Evolutionary conservation across 768 basidiomycete genomes (phyloP).

Genomic region (Xerocomus spinulosus): DNA sequence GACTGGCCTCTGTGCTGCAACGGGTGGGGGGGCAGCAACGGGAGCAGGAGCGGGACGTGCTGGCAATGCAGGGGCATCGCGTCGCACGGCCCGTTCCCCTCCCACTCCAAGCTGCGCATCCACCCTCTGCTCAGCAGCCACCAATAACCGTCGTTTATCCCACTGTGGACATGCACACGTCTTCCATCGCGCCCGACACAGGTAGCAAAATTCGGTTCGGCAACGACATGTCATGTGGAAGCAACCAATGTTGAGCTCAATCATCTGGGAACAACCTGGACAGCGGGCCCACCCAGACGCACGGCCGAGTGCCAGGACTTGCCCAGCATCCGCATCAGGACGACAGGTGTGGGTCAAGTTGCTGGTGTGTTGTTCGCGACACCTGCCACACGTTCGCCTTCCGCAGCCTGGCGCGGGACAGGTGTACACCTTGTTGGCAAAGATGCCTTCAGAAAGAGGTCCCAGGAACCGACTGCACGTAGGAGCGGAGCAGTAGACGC

Average conservation of each 20-base stretch:
- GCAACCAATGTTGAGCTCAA: conserved; percentile 37
- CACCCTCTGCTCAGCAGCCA: conserved; percentile 45
- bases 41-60: conserved; percentile 1
- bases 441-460: conserved; percentile 20
- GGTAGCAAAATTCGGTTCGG: conserved; percentile 37
- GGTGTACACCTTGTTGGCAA: conserved; percentile 18
- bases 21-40: background rate
- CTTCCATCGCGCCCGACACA: conserved; percentile 59
- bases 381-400: conserved; percentile 22
- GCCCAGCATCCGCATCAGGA: conserved; percentile 20
- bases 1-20: background rate
- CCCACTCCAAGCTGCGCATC: conserved; percentile 32
- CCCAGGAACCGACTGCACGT: conserved; percentile 37
- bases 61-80: conserved; percentile 24
- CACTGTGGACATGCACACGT: conserved; percentile 60
- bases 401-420: conserved; percentile 19
- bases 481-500: conserved; percentile 35
- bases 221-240: conserved; percentile 42
- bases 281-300: conserved; percentile 36
- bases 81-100: conserved; percentile 29
- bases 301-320: conserved; percentile 25
- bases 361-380: conserved; percentile 21
- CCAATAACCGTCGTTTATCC: conserved; percentile 47
- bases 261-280: conserved; percentile 35
- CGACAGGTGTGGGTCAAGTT: conserved; percentile 23